These are phyloP conservation scores for Amniculicola lignicola DNA, from an alignment of 495 filamentous ascomycete species.

Conservation along the genomic window DNA sequence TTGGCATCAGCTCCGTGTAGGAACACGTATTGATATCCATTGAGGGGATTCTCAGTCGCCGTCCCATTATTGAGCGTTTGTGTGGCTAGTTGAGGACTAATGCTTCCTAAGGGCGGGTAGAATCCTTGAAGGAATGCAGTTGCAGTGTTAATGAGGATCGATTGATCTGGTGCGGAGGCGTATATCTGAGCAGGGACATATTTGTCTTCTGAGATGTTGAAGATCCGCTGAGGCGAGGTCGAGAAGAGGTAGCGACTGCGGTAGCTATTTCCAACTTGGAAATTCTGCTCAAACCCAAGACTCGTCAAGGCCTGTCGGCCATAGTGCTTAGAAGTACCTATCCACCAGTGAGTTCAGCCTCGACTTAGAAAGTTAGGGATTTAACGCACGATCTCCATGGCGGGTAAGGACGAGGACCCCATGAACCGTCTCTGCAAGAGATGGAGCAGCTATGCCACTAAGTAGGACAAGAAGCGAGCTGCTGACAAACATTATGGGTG, in stretches of 20 bases:
- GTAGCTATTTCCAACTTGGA: conserved; percentile 6
- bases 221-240: conserved; percentile 4
- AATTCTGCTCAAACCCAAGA: conserved; percentile 10
- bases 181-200: conserved; percentile 5
- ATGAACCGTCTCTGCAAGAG: conserved; percentile 3
- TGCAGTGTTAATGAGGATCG: conserved; percentile 5
- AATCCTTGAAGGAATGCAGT: conserved; percentile 12
- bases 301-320: conserved; percentile 9
- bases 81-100: background rate
- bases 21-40: conserved; percentile 14
- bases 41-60: conserved; percentile 7
- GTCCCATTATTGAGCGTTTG: conserved; percentile 9
- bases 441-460: background rate
- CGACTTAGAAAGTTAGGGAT: background rate
- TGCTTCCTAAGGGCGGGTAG: conserved; percentile 4
- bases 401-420: conserved; percentile 7
- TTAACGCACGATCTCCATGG: conserved; percentile 14
- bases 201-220: conserved; percentile 5
- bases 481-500: conserved; percentile 2
- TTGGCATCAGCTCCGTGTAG: background rate
- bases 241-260: background rate
- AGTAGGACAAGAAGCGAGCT: conserved; percentile 1
- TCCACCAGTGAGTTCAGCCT: background rate
- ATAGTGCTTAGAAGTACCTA: conserved; percentile 13
- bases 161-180: conserved; percentile 9